Percentiles rank a stretch among this genome's conserved stretches.
phyloP scores from a whole-genome alignment of 176 grass and related monocot genomes.

The Eleusine indica region DNA sequence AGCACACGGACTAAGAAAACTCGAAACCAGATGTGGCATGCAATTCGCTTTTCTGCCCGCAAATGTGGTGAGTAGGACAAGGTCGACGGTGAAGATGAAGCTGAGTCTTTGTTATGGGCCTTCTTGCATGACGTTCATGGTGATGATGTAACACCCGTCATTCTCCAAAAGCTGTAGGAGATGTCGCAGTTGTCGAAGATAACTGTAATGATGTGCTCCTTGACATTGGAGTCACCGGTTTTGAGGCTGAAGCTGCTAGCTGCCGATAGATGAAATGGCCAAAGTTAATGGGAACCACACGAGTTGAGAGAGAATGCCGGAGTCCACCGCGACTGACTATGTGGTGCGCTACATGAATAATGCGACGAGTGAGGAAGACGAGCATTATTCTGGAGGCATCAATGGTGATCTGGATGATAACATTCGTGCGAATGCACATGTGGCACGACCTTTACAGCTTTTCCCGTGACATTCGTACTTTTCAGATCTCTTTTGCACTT shows the following conservation, averaged over 20 bases:
- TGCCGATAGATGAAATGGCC: not conserved
- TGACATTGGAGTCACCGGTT: not conserved
- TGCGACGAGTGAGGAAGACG: too few species aligned
- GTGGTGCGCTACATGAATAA: too few species aligned
- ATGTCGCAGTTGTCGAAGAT: not conserved
- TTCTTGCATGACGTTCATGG: not conserved
- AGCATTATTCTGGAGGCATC: not conserved
- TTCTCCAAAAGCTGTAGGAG: not conserved
- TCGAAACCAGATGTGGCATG: not conserved
- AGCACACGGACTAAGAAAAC: not conserved
- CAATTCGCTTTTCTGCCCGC: not conserved
- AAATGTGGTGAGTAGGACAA: not conserved
- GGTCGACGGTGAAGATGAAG: too few species aligned
- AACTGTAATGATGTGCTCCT: not conserved
- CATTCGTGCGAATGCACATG: too few species aligned
- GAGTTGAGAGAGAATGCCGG: not conserved
- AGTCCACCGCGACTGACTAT: not conserved
- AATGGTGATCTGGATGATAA: too few species aligned
- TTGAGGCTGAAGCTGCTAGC: not conserved
- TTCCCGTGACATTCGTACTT: too few species aligned
- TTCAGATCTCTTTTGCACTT: not conserved
- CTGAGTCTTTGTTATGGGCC: too few species aligned
- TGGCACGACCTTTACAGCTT: too few species aligned
- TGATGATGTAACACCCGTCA: not conserved
- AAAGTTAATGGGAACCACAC: not conserved